A percentile compares a stretch with the other conserved stretches of the same genome.
phyloP scores from a whole-genome alignment of 2,329 filamentous ascomycete species.

The Cytospora piceae region DNA sequence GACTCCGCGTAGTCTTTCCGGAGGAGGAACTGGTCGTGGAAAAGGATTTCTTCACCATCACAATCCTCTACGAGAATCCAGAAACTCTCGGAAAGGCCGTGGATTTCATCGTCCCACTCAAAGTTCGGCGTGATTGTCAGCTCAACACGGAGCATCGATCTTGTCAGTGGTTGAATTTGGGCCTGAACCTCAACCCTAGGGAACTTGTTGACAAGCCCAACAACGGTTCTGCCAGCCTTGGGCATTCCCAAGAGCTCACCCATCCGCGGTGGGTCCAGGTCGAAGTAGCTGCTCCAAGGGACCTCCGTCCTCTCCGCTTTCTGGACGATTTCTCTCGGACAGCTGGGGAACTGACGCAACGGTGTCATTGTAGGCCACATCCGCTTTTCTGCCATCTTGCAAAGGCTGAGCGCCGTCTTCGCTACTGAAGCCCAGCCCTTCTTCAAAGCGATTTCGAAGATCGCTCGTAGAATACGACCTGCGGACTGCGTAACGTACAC shows the following conservation, averaged over 20 bases:
- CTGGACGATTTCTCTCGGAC: conserved; percentile 81
- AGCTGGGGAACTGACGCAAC: conserved; percentile 83
- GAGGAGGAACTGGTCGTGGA: conserved; percentile 91
- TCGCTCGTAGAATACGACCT: conserved; percentile 89
- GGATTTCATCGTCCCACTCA: conserved; percentile 88
- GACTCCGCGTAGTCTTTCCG: conserved; percentile 84
- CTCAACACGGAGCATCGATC: conserved; percentile 89
- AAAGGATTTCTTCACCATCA: conserved; percentile 93
- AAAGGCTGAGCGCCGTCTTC: conserved; percentile 88
- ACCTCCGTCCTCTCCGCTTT: conserved; percentile 96
- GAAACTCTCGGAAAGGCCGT: conserved; percentile 88
- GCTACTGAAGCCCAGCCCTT: conserved; percentile 95
- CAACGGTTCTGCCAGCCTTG: conserved; percentile 84
- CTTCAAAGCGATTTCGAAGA: conserved; percentile 97
- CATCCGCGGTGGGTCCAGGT: conserved; percentile 94
- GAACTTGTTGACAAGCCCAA: conserved; percentile 86
- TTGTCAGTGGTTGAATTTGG: conserved; percentile 90
- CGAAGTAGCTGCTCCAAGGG: conserved; percentile 91
- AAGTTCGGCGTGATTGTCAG: conserved; percentile 93
- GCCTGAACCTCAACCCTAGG: conserved; percentile 91
- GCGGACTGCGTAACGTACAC: conserved; percentile 98
- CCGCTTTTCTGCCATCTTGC: conserved; percentile 98
- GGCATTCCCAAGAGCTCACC: conserved; percentile 90
- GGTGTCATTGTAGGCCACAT: conserved; percentile 99
- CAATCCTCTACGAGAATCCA: conserved; percentile 98